Base-by-base conservation (phyloP, 352 stramenopile genomes). In the Pythium aphanidermatum region DNA sequence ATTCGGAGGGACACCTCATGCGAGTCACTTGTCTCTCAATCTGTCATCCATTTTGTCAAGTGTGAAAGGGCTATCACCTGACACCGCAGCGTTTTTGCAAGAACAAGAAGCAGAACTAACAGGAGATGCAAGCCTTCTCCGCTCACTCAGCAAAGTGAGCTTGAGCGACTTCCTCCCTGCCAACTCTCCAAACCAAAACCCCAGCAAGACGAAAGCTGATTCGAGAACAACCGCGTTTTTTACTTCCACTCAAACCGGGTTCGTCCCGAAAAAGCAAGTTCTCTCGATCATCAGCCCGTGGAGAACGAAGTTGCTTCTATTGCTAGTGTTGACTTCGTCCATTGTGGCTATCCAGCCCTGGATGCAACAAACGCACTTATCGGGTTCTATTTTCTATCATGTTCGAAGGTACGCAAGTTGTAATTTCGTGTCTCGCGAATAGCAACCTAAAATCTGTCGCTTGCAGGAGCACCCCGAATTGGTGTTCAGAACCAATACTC, bases 291-390 rank as follows among this genome's bases (percentile, higher is more conserved):
- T n/a, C n/a, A n/a, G n/a, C n/a, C n/a, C n/a, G n/a, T n/a, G n/a
- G 65, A 75, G 48, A 50, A 58, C 37, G 26, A 43, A 4, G 56
- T 75, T 14, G 44, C 55, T 21, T 29, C 55, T 13, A 75, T 88
- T 36, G 58, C 74, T n/a, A 58, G 46, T 3, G 51, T 59, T 8
- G 68, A 88, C 35, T 88, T 88, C 43, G 59, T 58, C 19, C 61
- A 73, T 32, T 88, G 75, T 49, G 75, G 75, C 1, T 76, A 68
- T 32, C 75, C 75, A 55, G 75, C 75, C 7, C 68, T 88, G 20
- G 73, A 85, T 32, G 40, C 39, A 2, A 58, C 57, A 2, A 71
- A 66, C 13, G 38, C 60, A 2, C 59, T 79, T 2, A 42, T 86
- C 4, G 75, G 75, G 2, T 88, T 82, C 30, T 88, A 88, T 32